A percentile compares a stretch with the other conserved stretches of the same genome.
Conservation (phyloP, 768 basidiomycete species). For the Naganishia kalamii region DNA sequence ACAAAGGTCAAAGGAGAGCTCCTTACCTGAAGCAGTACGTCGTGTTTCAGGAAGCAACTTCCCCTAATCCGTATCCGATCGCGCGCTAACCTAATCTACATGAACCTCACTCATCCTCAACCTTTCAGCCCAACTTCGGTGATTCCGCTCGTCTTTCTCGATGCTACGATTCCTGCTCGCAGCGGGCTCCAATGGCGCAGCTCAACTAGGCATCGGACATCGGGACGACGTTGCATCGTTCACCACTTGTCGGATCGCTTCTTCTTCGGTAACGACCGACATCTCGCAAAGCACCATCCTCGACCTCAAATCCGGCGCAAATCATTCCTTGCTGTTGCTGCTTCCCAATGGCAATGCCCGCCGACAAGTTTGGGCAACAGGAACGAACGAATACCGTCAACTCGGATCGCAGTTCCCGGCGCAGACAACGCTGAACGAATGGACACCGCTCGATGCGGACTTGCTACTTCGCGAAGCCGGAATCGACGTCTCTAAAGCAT, state of each 20-base stretch:
- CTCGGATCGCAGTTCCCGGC: constrained; percentile 53
- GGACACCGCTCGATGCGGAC: constrained; percentile 22
- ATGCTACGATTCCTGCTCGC: constrained; percentile 26
- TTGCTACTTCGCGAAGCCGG: not conserved
- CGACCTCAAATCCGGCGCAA: constrained; percentile 64
- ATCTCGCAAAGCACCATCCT: constrained; percentile 40
- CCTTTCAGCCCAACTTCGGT: no score
- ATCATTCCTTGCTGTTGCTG: constrained; percentile 65
- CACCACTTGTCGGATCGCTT: constrained; percentile 20
- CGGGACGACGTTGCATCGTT: constrained; percentile 29
- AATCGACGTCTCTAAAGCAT: not conserved
- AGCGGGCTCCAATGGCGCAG: constrained; percentile 39
- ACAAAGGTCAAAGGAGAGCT: no score
- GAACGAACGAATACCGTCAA: constrained; percentile 66
- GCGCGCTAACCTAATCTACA: no score
- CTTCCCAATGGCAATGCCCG: not conserved
- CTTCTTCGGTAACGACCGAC: constrained; percentile 20
- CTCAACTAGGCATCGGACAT: constrained; percentile 37
- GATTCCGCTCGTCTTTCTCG: no score
- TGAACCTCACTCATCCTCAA: no score
- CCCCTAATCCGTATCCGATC: no score
- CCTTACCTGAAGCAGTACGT: no score
- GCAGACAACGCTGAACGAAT: not conserved
- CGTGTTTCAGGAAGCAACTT: no score
- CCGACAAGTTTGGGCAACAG: constrained; percentile 61